Evolutionary conservation across 371 early-diverging fungal genomes (phyloP).

Genomic region (Circinella umbellata): DNA sequence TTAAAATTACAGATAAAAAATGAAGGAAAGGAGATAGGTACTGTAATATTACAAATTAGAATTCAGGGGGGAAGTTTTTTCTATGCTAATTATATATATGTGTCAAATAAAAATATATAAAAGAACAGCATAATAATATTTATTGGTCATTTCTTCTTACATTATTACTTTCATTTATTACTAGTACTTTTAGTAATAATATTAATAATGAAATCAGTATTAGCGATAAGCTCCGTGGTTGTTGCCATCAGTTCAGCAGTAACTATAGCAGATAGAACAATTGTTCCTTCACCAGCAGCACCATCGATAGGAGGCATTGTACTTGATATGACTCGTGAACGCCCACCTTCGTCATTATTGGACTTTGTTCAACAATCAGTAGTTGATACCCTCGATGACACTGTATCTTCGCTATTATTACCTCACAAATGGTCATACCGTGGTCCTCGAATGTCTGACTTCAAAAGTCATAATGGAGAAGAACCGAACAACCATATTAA

Average conservation of each 20-base stretch:
- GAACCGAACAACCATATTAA: no score
- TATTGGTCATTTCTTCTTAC: no score
- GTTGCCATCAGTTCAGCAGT: not conserved
- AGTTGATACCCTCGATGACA: not conserved
- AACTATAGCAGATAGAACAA: not conserved
- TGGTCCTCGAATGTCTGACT: not conserved
- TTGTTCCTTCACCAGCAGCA: not conserved
- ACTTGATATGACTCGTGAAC: conserved; percentile 12
- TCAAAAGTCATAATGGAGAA: not conserved
- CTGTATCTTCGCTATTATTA: not conserved
- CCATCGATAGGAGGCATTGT: not conserved
- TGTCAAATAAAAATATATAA: no score
- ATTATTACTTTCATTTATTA: no score
- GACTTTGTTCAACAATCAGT: not conserved
- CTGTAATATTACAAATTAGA: no score
- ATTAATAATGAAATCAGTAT: not conserved
- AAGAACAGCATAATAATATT: no score
- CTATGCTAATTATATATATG: no score
- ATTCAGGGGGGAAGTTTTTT: no score
- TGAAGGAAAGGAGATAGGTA: no score
- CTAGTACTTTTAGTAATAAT: no score
- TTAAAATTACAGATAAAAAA: no score
- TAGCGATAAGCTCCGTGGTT: not conserved
- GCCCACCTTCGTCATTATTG: not conserved
- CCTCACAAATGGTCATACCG: not conserved